These are phyloP conservation scores for Cordyceps sp. DNA, from an alignment of 2,329 filamentous ascomycete genomes.

Conservation along the genomic window DNA sequence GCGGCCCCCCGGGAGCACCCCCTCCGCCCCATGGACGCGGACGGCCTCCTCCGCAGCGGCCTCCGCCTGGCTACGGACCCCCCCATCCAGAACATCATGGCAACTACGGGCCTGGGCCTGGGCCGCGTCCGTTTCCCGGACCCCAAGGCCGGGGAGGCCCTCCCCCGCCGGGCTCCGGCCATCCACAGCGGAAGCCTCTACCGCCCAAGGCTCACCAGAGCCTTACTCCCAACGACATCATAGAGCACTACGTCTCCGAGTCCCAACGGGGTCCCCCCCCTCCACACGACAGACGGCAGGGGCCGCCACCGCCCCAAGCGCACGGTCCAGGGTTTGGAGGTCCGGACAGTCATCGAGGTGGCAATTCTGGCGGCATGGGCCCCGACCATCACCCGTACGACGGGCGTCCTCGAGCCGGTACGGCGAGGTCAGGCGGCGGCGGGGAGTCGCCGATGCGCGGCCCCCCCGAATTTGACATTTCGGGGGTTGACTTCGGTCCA, in stretches of 20 bases:
- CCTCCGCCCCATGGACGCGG: conserved; percentile 8
- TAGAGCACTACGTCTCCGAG: conserved; percentile 19
- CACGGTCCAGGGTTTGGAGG: conserved; percentile 8
- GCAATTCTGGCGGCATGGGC: conserved; percentile 38
- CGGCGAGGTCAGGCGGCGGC: too few relatives aligned
- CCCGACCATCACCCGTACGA: too few relatives aligned
- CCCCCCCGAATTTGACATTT: too few relatives aligned
- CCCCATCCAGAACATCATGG: conserved; percentile 7
- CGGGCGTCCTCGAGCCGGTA: too few relatives aligned
- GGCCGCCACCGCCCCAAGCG: conserved; percentile 6
- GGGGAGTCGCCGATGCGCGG: too few relatives aligned
- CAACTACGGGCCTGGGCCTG: conserved; percentile 10
- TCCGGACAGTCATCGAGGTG: conserved; percentile 38
- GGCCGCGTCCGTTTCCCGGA: conserved; percentile 7
- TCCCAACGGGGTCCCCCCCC: conserved; percentile 6
- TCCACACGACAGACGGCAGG: conserved; percentile 3
- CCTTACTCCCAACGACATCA: conserved; percentile 20
- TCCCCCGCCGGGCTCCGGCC: conserved; percentile 5
- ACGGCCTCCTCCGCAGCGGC: conserved; percentile 6
- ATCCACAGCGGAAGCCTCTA: conserved; percentile 13
- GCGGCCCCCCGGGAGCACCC: conserved; percentile 4
- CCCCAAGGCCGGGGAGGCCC: conserved; percentile 10
- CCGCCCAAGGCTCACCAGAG: conserved; percentile 11
- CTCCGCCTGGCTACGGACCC: conserved; percentile 5
- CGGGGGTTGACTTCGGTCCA: too few relatives aligned